Evolutionary conservation across 2,329 filamentous ascomycete genomes (phyloP), one percentile per base, ranked within the genome.

Genomic region (Phoma sp.): DNA sequence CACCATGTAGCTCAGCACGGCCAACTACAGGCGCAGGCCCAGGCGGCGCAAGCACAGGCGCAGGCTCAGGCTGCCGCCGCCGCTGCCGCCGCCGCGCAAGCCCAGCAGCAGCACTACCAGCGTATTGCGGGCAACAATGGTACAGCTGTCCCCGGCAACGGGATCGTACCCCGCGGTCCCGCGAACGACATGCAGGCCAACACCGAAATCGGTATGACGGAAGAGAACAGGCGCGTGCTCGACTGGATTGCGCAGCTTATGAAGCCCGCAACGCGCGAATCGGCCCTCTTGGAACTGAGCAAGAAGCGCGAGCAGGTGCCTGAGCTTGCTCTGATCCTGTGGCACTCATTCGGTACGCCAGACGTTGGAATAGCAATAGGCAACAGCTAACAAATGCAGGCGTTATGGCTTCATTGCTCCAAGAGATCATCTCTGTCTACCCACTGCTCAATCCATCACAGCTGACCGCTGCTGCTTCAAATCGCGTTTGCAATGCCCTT

Each of bases 401-500:
- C 69, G 95, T 99, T 70, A 99, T 99, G 95, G 97, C 95, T 40
- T 96, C 92, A 49, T 82, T 99, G 23, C 84, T 98, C 30, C 93
- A 98, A 76, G 95, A 99, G 79, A 99, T 99, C 73, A 99, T 99
- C 72, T 97, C 93, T 9, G 95, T 99, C 50, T 99, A 99, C 74
- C 96, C 92, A 25, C 85, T 99, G 4, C 85, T 99, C 67, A 99
- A 96, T 75, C 95, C 95, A 5, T 97, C 92, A 44, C 93, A 98
- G 78, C 85, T 99, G 68, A 99, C 95, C 7, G 95, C 95, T 2
- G 93, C 95, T n/a, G 93, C 95, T 13, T 96, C 91, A 3, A 99
- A 99, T 79, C 84, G 95, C 62, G 95, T 99, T 54, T 99, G 95
- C 80, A 99, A 99, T 76, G 95, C 95, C 33, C 84, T 99, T 59